These are phyloP conservation scores for Beauveria brongniartii DNA, from an alignment of 2,329 filamentous ascomycete species.

Conservation along the genomic window DNA sequence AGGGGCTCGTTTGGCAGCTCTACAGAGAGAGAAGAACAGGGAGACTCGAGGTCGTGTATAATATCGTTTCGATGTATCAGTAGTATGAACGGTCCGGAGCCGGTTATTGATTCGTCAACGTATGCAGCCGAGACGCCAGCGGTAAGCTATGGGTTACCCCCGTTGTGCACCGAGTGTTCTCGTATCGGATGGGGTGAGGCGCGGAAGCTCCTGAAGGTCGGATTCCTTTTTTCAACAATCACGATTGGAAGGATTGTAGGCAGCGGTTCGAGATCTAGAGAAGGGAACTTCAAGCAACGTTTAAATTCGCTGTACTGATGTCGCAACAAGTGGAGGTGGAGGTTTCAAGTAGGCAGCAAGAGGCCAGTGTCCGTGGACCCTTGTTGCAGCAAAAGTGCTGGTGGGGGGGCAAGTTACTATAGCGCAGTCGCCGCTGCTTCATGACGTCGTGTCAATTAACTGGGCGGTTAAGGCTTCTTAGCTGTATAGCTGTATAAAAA, in stretches of 20 bases:
- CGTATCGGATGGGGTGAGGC: neutral
- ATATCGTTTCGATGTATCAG: neutral
- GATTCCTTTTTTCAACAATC: neutral
- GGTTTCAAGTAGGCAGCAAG: slow-evolving; percentile 7
- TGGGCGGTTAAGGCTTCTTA: neutral
- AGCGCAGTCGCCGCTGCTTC: neutral
- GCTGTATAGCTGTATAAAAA: no score
- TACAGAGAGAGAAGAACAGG: no score
- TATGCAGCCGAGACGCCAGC: neutral
- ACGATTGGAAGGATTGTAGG: neutral
- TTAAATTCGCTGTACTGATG: neutral
- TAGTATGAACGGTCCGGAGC: neutral
- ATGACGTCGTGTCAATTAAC: slow-evolving; percentile 5
- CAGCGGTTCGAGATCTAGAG: neutral
- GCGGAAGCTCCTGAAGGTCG: neutral
- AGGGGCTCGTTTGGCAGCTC: neutral
- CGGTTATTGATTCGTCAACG: neutral
- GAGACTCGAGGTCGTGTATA: neutral
- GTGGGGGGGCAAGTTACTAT: neutral
- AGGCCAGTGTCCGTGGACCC: neutral
- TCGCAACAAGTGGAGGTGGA: slow-evolving; percentile 4
- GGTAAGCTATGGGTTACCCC: neutral
- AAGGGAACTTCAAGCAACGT: neutral
- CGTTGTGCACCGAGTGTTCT: neutral
- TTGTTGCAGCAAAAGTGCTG: neutral